Percentiles rank a stretch among this genome's conserved stretches.
These are phyloP conservation scores for Kalanchoe fedtschenkoi DNA, from an alignment of 164 flowering plant species.

Conservation along the genomic window DNA sequence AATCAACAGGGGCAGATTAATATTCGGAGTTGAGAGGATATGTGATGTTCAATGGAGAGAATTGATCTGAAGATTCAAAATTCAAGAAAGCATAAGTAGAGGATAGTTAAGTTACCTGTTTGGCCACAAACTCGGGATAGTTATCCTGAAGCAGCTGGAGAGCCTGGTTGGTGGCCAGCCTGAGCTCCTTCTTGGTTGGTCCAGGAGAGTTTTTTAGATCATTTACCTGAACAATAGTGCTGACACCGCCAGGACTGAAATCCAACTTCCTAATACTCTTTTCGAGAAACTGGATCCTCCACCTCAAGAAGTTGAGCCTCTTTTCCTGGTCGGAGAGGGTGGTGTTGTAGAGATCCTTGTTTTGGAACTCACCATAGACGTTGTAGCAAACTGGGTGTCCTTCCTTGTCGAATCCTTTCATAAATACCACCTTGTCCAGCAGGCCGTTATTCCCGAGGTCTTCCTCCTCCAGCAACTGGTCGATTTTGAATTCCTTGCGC, in stretches of 20 bases:
- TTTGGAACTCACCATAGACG: conserved; percentile 29
- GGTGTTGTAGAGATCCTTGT: conserved; percentile 30
- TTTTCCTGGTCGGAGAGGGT: conserved; percentile 33
- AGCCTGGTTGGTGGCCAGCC: conserved; percentile 42
- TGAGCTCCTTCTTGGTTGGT: conserved; percentile 43
- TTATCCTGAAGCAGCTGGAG: conserved; percentile 60
- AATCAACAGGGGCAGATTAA: too few relatives aligned
- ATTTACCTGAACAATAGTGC: conserved; percentile 53
- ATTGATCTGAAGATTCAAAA: too few relatives aligned
- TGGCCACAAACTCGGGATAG: conserved; percentile 70
- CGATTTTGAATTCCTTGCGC: conserved; percentile 44
- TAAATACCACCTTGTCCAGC: conserved; percentile 23
- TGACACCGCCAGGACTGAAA: conserved; percentile 41
- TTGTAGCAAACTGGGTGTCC: conserved; percentile 56
- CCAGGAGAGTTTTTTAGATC: conserved; percentile 44
- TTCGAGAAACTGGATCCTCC: conserved; percentile 60
- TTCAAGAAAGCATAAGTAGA: too few relatives aligned
- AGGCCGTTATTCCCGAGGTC: conserved; percentile 21
- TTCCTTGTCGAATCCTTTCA: conserved; percentile 31
- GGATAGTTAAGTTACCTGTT: conserved; percentile 35
- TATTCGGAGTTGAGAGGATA: too few relatives aligned
- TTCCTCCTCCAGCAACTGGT: conserved; percentile 42
- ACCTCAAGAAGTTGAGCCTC: conserved; percentile 33
- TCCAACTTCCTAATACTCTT: conserved; percentile 38
- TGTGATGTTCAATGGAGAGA: too few relatives aligned